Percentiles rank a stretch among this genome's conserved stretches.
These are phyloP conservation scores for Dalechampia spathulata DNA, from an alignment of 441 rosid genomes.

Conservation along the genomic window DNA sequence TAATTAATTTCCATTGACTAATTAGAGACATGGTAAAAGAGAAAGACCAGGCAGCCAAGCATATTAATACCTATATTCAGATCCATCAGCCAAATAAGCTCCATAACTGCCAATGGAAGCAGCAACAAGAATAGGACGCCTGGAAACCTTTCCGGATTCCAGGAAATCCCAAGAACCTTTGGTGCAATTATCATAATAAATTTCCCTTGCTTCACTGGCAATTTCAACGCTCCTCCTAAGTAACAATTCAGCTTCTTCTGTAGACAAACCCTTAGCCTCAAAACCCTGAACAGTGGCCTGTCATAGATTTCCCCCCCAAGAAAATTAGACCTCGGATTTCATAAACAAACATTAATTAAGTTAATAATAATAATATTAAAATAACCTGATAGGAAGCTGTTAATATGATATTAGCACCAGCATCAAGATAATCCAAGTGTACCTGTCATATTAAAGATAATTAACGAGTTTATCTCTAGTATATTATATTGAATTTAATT, in stretches of 20 bases:
- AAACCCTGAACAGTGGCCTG: constrained; percentile 93
- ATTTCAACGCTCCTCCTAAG: constrained; percentile 69
- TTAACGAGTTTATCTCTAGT: too few relatives aligned
- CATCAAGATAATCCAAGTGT: constrained; percentile 81
- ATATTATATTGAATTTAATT: too few relatives aligned
- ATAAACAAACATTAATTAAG: too few relatives aligned
- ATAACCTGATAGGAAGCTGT: constrained; percentile 85
- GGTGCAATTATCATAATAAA: constrained; percentile 44
- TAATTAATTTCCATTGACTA: not conserved
- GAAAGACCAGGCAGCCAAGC: too few relatives aligned
- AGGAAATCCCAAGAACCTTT: constrained; percentile 49
- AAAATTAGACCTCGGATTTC: too few relatives aligned
- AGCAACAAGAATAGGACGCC: constrained; percentile 60
- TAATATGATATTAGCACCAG: constrained; percentile 73
- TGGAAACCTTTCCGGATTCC: constrained; percentile 20
- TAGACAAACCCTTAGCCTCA: constrained; percentile 61
- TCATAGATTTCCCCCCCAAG: not conserved
- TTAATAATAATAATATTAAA: too few relatives aligned
- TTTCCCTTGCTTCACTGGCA: constrained; percentile 74
- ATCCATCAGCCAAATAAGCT: constrained; percentile 93
- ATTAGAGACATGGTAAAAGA: too few relatives aligned
- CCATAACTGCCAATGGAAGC: constrained; percentile 97
- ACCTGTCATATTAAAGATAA: constrained; percentile 41
- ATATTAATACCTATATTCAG: constrained; percentile 64
- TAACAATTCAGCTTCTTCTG: constrained; percentile 58